These are phyloP conservation scores for Rhynchosporium agropyri DNA, from an alignment of 2,329 filamentous ascomycete genomes.

Conservation along the genomic window DNA sequence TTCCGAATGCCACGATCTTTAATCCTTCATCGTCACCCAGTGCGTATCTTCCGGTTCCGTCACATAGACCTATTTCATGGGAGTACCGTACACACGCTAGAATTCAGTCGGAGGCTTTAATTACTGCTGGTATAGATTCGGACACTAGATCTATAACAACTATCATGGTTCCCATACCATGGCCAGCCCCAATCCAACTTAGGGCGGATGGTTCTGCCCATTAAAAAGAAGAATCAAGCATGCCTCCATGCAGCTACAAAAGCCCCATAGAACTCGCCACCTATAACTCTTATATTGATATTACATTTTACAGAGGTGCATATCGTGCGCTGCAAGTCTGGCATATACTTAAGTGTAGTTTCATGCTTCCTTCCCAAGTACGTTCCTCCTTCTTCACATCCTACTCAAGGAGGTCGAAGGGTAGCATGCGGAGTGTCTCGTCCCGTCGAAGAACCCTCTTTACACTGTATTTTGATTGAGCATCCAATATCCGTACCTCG, in stretches of 20 bases:
- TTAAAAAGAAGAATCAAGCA: neutral
- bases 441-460: neutral
- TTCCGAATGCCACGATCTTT: slow-evolving; percentile 1
- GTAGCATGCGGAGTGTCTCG: neutral
- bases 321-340: neutral
- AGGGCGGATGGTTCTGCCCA: slow-evolving; percentile 8
- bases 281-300: neutral
- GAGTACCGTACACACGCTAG: neutral
- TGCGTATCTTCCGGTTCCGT: neutral
- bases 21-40: neutral
- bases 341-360: neutral
- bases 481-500: neutral
- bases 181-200: neutral
- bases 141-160: neutral
- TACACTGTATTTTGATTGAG: too few relatives aligned
- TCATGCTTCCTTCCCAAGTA: neutral
- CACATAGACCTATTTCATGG: neutral
- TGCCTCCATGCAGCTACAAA: neutral
- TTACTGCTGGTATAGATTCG: too few relatives aligned
- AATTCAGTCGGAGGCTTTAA: neutral
- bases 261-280: neutral
- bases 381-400: neutral
- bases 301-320: neutral
- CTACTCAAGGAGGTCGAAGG: neutral
- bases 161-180: neutral